phyloP scores from a whole-genome alignment of 2,329 filamentous ascomycete species.

The Botrytis deweyae region DNA sequence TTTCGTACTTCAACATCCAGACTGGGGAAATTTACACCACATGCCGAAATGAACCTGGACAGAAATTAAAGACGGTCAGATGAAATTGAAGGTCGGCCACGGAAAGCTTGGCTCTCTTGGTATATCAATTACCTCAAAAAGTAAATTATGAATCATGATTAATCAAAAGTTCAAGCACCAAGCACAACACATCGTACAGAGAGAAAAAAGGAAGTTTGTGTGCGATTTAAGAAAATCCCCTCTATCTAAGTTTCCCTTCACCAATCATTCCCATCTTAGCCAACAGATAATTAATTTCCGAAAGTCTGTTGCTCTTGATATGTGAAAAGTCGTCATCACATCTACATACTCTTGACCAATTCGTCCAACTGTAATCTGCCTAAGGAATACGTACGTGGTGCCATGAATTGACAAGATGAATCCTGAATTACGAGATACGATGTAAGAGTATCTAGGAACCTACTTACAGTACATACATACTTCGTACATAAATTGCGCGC shows the following conservation, averaged over 20 bases:
- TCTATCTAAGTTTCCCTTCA: background rate
- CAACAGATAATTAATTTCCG: slow-evolving; percentile 11
- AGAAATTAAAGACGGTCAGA: background rate
- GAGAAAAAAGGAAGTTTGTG: background rate
- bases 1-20: background rate
- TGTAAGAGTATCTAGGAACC: background rate
- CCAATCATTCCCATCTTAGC: background rate
- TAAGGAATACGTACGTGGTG: background rate
- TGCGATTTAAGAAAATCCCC: too few species aligned
- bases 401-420: background rate
- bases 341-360: background rate
- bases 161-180: background rate
- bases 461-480: background rate
- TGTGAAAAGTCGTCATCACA: background rate
- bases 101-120: slow-evolving; percentile 19
- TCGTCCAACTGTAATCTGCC: background rate
- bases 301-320: background rate
- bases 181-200: background rate
- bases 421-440: background rate
- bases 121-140: background rate
- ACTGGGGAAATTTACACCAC: background rate
- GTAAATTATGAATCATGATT: slow-evolving; percentile 9
- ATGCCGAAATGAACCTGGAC: background rate
- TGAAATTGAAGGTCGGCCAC: slow-evolving; percentile 8
- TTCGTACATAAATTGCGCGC: background rate